Evolutionary conservation across 106 monocot species (phyloP).

Genomic region (Allium fistulosum): DNA sequence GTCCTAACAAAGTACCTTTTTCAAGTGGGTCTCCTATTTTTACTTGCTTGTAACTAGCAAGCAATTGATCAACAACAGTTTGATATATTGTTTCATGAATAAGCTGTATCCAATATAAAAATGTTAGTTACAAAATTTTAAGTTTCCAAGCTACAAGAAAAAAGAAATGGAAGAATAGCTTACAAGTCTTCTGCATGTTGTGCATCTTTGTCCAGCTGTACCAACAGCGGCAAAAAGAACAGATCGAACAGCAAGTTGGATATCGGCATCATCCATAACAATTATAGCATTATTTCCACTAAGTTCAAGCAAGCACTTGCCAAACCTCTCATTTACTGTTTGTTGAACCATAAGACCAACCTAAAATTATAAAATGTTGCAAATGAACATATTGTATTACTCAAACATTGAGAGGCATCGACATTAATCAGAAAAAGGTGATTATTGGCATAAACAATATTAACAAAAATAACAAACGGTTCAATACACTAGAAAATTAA

Average conservation of each 20-base stretch:
- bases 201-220: slow-evolving; percentile 97
- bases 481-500: too few relatives aligned
- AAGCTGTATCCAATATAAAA: slow-evolving; percentile 40
- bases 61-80: slow-evolving; percentile 68
- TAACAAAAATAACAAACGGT: background rate
- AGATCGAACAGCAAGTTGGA: slow-evolving; percentile 94
- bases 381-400: too few relatives aligned
- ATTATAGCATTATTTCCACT: slow-evolving; percentile 97
- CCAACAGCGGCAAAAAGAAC: slow-evolving; percentile 96
- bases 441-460: background rate
- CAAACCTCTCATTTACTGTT: slow-evolving; percentile 75
- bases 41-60: slow-evolving; percentile 83
- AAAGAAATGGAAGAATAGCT: background rate
- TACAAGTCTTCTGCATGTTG: slow-evolving; percentile 96
- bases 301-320: slow-evolving; percentile 80
- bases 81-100: slow-evolving; percentile 88
- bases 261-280: slow-evolving; percentile 96
- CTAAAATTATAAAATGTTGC: slow-evolving; percentile 13
- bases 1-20: slow-evolving; percentile 79
- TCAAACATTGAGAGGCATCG: background rate
- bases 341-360: slow-evolving; percentile 87
- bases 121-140: background rate
- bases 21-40: slow-evolving; percentile 93
- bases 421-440: background rate
- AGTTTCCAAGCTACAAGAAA: background rate